A percentile compares a stretch with the other conserved stretches of the same genome.
These are phyloP conservation scores for Naegleria lovaniensis DNA, from an alignment of 208 protist genomes.

Conservation along the genomic window DNA sequence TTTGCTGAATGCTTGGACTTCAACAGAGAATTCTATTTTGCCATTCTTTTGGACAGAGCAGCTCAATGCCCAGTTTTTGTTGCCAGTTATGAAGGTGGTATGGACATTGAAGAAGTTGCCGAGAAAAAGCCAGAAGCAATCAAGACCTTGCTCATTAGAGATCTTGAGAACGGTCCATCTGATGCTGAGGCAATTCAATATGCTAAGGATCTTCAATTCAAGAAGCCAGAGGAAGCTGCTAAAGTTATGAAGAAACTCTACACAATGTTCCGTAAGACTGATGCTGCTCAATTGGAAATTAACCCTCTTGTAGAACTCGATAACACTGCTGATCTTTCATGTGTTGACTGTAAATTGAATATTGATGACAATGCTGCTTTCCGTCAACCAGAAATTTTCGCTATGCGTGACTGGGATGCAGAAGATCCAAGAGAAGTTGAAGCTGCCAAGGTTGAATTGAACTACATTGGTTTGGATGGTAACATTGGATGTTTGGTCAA, in stretches of 20 bases:
- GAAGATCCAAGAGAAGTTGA: slow-evolving; percentile 90
- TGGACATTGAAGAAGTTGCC: slow-evolving; percentile 96
- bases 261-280: slow-evolving; percentile 89
- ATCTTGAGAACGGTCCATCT: slow-evolving; percentile 65
- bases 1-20: slow-evolving; percentile 70
- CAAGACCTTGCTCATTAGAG: slow-evolving; percentile 76
- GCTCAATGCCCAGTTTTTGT: slow-evolving; percentile 78
- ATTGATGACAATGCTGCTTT: slow-evolving; percentile 98
- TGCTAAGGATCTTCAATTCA: slow-evolving; percentile 71
- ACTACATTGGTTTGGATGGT: slow-evolving; percentile 98
- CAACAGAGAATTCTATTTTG: slow-evolving; percentile 91
- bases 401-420: slow-evolving; percentile 79
- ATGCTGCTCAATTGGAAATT: slow-evolving; percentile 96
- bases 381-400: slow-evolving; percentile 92
- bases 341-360: slow-evolving; percentile 96
- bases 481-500: slow-evolving; percentile 93
- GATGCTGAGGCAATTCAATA: slow-evolving; percentile 60
- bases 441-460: slow-evolving; percentile 90
- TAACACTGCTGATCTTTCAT: slow-evolving; percentile 81
- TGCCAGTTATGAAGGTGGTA: slow-evolving; percentile 84
- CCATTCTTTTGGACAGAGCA: slow-evolving; percentile 92
- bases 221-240: slow-evolving; percentile 58
- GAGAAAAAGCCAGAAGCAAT: slow-evolving; percentile 85
- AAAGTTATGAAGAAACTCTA: slow-evolving; percentile 89
- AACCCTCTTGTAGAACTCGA: slow-evolving; percentile 94